Base-by-base conservation (phyloP, 768 basidiomycete genomes). In the Rhodotorula sphaerocarpa region DNA sequence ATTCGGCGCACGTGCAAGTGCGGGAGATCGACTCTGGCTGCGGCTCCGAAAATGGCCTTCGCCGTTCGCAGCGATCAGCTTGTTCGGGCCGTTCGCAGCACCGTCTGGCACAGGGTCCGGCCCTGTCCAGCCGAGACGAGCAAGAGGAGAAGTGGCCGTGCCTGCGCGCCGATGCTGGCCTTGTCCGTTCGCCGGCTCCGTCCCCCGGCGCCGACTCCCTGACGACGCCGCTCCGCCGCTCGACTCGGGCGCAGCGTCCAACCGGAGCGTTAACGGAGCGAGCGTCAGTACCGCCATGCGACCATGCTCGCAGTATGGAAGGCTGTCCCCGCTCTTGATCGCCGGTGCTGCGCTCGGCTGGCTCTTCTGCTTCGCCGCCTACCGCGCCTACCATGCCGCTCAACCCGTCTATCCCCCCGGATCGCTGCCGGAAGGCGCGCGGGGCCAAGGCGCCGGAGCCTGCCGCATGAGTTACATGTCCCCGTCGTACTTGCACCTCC, bases 381-480 rank as follows among this genome's bases (percentile, higher is more conserved):
- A 63, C 58, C 54, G 39, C 11, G 58, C 59, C 25, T 74, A 71
- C 54, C 16, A 16, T 11, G 10, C 44, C 0, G 59, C 69, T 27
- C 68, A 67, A 44, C 57, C 57, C 0, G 14, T 33, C 12, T 74
- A 73, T 45, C 73, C 72, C 18, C 50, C 66, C 7, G 61, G 58
- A 7, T 74, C 73, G 57, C 51, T 69, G 3, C 50, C 68, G 7
- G 7, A 16, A 3, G 65, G 50, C 16, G 61, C 65, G 1, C 50
- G 65, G 11, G 69, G 69, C 1, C 44, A 39, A 7, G 63, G 63
- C 9, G 65, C 62, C 1, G 70, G 70, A 11, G 31, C 60, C 5
- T 96, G 91, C 76, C 82, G 86, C 42, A 96, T 96, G 91, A 90
- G 89, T 55, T 91, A 83, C 80, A 95, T 93, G 91, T 87, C 83